Conservation (phyloP, 2,329 filamentous ascomycete genomes). For the Alternaria conjuncta region DNA sequence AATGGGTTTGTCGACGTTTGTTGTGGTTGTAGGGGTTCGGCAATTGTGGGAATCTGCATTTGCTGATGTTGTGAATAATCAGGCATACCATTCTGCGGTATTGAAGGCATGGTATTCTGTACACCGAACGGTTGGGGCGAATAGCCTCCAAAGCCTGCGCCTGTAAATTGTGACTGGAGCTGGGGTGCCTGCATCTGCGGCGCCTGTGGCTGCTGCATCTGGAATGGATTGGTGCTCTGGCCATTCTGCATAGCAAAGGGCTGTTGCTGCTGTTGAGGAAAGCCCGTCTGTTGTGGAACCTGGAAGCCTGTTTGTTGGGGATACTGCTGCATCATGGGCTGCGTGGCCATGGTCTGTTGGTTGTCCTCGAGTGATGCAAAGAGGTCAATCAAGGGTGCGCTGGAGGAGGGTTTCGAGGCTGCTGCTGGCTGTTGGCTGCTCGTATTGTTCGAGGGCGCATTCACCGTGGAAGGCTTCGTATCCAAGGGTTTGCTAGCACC, state of each 20-base stretch:
- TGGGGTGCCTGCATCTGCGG: constrained; percentile 53
- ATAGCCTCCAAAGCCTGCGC: constrained; percentile 84
- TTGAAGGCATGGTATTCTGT: constrained; percentile 53
- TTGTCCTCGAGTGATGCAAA: constrained; percentile 45
- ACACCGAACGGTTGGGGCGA: constrained; percentile 65
- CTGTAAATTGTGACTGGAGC: constrained; percentile 69
- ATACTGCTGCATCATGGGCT: constrained; percentile 44
- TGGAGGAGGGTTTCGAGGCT: constrained; percentile 25
- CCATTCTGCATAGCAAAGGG: constrained; percentile 63
- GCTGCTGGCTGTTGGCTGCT: constrained; percentile 29
- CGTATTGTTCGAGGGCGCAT: constrained; percentile 33
- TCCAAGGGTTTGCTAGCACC: constrained; percentile 48
- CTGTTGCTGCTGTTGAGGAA: constrained; percentile 42
- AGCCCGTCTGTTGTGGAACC: constrained; percentile 52
- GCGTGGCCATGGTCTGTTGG: constrained; percentile 44
- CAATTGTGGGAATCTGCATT: constrained; percentile 39
- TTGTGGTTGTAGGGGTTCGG: constrained; percentile 55
- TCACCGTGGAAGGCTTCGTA: constrained; percentile 34
- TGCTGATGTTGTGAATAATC: constrained; percentile 52
- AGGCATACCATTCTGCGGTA: constrained; percentile 58
- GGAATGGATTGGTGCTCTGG: constrained; percentile 87
- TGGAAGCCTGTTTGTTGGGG: constrained; percentile 42
- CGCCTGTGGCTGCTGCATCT: constrained; percentile 72
- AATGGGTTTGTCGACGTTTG: constrained; percentile 85
- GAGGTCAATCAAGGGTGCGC: constrained; percentile 43